Percentiles rank a stretch among this genome's conserved stretches.
phyloP scores from a whole-genome alignment of 2,329 filamentous ascomycete species.

The Scedosporium boydii region DNA sequence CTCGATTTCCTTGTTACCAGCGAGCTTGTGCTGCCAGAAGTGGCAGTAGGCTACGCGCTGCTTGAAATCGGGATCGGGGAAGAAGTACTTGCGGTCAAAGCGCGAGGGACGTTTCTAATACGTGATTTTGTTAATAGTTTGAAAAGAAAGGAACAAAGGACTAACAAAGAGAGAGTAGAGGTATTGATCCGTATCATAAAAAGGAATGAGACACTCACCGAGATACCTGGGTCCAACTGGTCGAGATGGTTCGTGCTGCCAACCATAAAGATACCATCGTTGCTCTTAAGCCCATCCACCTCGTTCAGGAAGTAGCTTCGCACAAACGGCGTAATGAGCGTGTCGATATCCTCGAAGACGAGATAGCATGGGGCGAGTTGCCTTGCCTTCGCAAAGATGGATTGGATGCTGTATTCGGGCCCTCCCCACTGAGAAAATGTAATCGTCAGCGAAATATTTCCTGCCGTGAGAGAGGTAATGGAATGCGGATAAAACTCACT shows the following conservation, averaged over 20 bases:
- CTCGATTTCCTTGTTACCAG: constrained; percentile 45
- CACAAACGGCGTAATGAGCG: constrained; percentile 49
- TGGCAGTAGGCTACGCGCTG: constrained; percentile 50
- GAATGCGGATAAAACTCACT: constrained; percentile 16
- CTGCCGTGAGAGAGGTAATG: constrained; percentile 6
- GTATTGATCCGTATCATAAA: not conserved
- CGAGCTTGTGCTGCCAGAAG: constrained; percentile 52
- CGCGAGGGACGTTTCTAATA: constrained; percentile 51
- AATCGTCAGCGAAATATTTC: constrained; percentile 14
- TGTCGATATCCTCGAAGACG: constrained; percentile 64
- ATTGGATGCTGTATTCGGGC: constrained; percentile 43
- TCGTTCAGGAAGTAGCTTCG: constrained; percentile 65
- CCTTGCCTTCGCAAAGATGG: constrained; percentile 50
- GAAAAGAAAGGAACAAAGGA: not conserved
- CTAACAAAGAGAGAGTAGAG: not conserved
- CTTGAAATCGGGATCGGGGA: constrained; percentile 44
- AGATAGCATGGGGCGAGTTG: constrained; percentile 58
- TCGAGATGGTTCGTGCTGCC: constrained; percentile 59
- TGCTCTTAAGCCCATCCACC: constrained; percentile 59
- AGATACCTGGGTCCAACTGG: constrained; percentile 55
- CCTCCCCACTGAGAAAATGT: constrained; percentile 32
- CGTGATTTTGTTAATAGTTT: not conserved
- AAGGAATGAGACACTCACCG: constrained; percentile 22
- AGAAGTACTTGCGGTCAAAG: constrained; percentile 59
- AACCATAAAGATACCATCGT: constrained; percentile 63